Conservation (phyloP, 75 land plant species). For the Sequoia sempervirens region DNA sequence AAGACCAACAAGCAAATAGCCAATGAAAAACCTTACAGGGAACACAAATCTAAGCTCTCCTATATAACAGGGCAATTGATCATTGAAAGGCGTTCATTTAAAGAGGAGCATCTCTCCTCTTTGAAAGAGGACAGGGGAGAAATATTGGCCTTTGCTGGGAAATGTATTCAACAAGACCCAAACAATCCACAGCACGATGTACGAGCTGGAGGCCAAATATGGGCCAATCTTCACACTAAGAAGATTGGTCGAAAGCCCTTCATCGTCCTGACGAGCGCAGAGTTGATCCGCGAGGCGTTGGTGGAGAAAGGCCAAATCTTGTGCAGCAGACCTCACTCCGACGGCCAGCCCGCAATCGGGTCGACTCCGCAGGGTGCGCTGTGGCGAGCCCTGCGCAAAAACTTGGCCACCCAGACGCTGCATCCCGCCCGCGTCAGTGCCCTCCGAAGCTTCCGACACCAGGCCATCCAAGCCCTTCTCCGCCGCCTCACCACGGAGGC, state of each 20-base stretch:
- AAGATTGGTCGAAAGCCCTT: constrained; percentile 55
- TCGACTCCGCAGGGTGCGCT: constrained; percentile 59
- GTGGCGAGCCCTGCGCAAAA: constrained; percentile 59
- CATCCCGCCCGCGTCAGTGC: constrained; percentile 26
- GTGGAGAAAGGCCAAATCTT: constrained; percentile 47
- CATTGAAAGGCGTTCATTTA: no score
- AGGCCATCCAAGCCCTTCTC: constrained; percentile 42
- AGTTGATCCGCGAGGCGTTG: constrained; percentile 61
- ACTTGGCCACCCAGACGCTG: constrained; percentile 49
- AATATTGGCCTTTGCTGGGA: constrained; percentile 12
- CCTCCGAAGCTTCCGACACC: constrained; percentile 35
- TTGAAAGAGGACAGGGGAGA: no score
- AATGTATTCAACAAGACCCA: constrained; percentile 4
- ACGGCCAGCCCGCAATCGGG: constrained; percentile 61
- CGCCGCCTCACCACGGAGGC: constrained; percentile 22
- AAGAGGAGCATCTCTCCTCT: not conserved
- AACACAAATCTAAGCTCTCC: no score
- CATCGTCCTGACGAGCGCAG: constrained; percentile 42
- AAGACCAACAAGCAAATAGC: no score
- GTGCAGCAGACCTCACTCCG: constrained; percentile 54
- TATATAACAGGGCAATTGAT: no score
- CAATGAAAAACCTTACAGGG: no score
- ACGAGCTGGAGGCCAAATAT: constrained; percentile 10
- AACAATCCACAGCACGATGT: not conserved
- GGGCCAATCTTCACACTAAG: constrained; percentile 67